Conservation (phyloP, 768 basidiomycete genomes). For the Wakefieldia striispora region DNA sequence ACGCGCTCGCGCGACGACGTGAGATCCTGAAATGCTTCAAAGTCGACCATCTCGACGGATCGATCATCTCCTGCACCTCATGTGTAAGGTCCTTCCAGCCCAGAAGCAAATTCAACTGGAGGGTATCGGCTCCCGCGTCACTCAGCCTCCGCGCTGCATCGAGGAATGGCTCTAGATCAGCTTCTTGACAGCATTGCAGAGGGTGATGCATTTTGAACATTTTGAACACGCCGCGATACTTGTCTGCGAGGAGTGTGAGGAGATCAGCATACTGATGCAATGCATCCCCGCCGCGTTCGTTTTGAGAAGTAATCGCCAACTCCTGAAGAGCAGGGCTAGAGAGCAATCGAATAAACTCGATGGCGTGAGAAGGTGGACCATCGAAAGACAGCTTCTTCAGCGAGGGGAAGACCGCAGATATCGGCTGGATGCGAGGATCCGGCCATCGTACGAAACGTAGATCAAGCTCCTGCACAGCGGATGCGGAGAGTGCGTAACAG, state of each 20-base stretch:
- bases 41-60: constrained; percentile 17
- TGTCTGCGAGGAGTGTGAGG: constrained; percentile 20
- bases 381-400: constrained; percentile 21
- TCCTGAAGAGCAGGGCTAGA: constrained; percentile 19
- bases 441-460: constrained; percentile 25
- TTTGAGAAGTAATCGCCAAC: constrained; percentile 16
- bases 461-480: constrained; percentile 19
- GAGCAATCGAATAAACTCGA: constrained; percentile 21
- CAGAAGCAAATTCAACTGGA: constrained; percentile 18
- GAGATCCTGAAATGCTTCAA: constrained; percentile 15
- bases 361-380: constrained; percentile 17
- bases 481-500: constrained; percentile 19
- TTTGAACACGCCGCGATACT: constrained; percentile 20
- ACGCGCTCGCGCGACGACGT: constrained; percentile 4
- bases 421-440: constrained; percentile 14
- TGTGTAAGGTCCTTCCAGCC: constrained; percentile 13
- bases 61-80: constrained; percentile 23
- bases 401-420: constrained; percentile 21
- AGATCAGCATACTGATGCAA: constrained; percentile 16
- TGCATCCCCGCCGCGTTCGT: constrained; percentile 8
- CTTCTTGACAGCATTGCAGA: constrained; percentile 15
- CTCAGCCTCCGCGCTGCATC: constrained; percentile 13
- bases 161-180: constrained; percentile 15
- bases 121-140: constrained; percentile 10
- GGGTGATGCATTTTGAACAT: constrained; percentile 18